Conservation (phyloP, 306 rosid species). For the Elaeagnus macrophylla region DNA sequence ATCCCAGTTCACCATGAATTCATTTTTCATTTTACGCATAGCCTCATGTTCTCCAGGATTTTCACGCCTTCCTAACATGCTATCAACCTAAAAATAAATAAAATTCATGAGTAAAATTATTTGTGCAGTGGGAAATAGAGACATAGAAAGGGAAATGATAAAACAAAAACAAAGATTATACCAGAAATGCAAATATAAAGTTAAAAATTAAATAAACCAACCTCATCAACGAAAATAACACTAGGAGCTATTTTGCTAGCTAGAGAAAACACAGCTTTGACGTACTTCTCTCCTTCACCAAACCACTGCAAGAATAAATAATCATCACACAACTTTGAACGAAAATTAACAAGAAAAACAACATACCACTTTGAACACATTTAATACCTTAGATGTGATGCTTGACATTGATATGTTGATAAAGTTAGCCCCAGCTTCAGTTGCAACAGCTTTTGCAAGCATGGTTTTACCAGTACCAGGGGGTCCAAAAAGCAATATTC, state of each 20-base stretch:
- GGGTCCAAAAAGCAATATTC: constrained; percentile 92
- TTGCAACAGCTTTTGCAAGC: constrained; percentile 99
- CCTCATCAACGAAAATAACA: constrained; percentile 97
- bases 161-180: background rate
- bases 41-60: constrained; percentile 93
- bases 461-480: constrained; percentile 98
- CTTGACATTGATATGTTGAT: constrained; percentile 96
- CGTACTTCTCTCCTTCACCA: constrained; percentile 96
- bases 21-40: constrained; percentile 97
- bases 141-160: background rate
- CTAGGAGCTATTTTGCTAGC: constrained; percentile 98
- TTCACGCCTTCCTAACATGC: constrained; percentile 97
- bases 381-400: constrained; percentile 75
- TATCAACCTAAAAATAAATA: constrained; percentile 58
- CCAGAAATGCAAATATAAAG: background rate
- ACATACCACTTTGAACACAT: constrained; percentile 1
- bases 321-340: constrained; percentile 6
- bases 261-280: constrained; percentile 85
- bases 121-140: background rate
- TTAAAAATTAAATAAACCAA: constrained; percentile 22
- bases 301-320: constrained; percentile 64
- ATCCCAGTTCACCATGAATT: constrained; percentile 98
- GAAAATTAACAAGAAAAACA: background rate
- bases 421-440: constrained; percentile 97
- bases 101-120: constrained; percentile 12